Conservation (phyloP, 2,329 filamentous ascomycete species). For the Rasamsonia emersonii region DNA sequence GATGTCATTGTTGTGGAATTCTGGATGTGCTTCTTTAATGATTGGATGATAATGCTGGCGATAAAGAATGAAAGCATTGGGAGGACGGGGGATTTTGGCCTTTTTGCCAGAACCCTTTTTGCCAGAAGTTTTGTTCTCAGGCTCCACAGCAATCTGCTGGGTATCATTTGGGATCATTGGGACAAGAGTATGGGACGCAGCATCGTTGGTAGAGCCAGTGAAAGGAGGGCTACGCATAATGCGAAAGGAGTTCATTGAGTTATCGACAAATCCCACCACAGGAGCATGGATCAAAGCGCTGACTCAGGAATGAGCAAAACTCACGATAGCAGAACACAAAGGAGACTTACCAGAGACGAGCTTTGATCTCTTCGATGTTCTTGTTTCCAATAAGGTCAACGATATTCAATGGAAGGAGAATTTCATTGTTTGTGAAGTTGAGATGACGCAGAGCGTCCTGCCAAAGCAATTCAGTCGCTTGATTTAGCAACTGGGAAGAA, state of each 20-base stretch:
- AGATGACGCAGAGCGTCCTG: constrained; percentile 22
- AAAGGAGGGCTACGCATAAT: constrained; percentile 20
- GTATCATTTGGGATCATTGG: constrained; percentile 2
- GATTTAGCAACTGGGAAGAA: constrained; percentile 8
- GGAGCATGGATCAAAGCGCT: constrained; percentile 19
- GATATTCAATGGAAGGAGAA: constrained; percentile 24
- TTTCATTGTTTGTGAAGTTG: constrained; percentile 21
- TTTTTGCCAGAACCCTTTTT: constrained; percentile 13
- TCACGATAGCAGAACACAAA: constrained; percentile 1
- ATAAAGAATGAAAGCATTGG: constrained; percentile 41
- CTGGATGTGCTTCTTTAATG: constrained; percentile 31
- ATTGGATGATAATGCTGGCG: constrained; percentile 31
- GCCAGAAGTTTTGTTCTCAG: constrained; percentile 5
- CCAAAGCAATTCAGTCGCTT: constrained; percentile 20
- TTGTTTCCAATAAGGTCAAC: constrained; percentile 19
- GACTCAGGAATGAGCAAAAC: constrained; percentile 9
- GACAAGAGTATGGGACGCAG: constrained; percentile 15
- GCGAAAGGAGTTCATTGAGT: constrained; percentile 20
- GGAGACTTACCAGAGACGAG: constrained; percentile 21
- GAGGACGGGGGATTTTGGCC: constrained; percentile 34
- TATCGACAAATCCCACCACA: constrained; percentile 20
- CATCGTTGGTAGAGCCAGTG: constrained; percentile 14
- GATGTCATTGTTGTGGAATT: constrained; percentile 38
- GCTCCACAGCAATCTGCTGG: constrained; percentile 5
- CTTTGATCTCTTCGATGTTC: constrained; percentile 23